Conservation (phyloP, 139 green algal genomes). For the Chlorella sp. region DNA sequence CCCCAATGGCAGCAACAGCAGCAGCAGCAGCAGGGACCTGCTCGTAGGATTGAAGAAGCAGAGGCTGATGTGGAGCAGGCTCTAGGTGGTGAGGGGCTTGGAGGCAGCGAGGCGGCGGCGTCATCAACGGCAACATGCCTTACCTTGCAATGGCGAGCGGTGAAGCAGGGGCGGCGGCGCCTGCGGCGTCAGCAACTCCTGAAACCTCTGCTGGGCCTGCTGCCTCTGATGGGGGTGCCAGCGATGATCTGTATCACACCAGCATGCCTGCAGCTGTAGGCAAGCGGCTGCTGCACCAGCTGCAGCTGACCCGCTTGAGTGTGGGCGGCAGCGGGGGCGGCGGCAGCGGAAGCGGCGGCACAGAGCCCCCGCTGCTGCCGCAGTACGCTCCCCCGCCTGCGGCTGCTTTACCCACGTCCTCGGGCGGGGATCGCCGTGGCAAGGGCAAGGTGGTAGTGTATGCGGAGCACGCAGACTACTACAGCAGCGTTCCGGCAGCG, state of each 20-base stretch:
- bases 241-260: conserved; percentile 19
- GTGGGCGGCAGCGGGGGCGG: too few relatives aligned
- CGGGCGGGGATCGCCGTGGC: too few relatives aligned
- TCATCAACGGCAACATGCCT: background rate
- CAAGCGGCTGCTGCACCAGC: conserved; percentile 11
- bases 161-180: too few relatives aligned
- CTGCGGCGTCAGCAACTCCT: background rate
- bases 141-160: too few relatives aligned
- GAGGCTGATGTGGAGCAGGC: background rate
- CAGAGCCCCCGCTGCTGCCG: too few relatives aligned
- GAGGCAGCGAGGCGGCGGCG: background rate
- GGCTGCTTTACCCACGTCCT: too few relatives aligned
- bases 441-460: too few relatives aligned
- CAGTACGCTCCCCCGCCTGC: too few relatives aligned
- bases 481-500: conserved; percentile 18
- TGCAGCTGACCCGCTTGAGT: background rate
- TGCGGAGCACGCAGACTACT: background rate
- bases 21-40: conserved; percentile 14
- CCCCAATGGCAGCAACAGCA: conserved; percentile 42
- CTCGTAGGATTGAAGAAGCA: background rate
- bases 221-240: background rate
- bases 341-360: too few relatives aligned
- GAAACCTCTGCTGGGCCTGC: background rate
- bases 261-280: conserved; percentile 29
- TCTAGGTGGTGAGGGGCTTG: background rate